These are phyloP conservation scores for Trichoderma oligosporum DNA, from an alignment of 2,329 filamentous ascomycete species.

Conservation along the genomic window DNA sequence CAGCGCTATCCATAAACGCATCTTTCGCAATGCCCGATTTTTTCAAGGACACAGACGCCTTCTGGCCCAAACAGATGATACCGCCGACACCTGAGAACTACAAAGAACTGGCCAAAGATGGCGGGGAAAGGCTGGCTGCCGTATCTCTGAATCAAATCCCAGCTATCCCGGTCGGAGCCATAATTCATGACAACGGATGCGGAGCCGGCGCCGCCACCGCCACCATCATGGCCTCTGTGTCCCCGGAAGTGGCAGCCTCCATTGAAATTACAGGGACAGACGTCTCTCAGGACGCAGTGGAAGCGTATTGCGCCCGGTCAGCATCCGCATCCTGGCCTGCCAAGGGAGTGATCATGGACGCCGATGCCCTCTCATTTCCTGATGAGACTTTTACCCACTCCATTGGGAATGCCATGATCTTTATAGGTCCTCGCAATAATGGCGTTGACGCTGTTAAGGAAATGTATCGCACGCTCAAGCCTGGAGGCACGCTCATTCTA, in stretches of 20 bases:
- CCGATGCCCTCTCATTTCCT: constrained; percentile 6
- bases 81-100: constrained; percentile 14
- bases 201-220: constrained; percentile 8
- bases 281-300: constrained; percentile 2
- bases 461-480: constrained; percentile 13
- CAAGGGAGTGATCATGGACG: constrained; percentile 7
- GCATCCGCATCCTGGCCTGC: background rate
- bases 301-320: background rate
- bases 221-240: background rate
- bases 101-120: constrained; percentile 6
- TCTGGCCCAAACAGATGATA: constrained; percentile 12
- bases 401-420: constrained; percentile 9
- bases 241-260: constrained; percentile 3
- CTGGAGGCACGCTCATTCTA: constrained; percentile 7
- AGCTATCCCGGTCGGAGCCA: constrained; percentile 7
- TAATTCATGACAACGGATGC: constrained; percentile 16
- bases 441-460: constrained; percentile 5
- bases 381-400: constrained; percentile 10
- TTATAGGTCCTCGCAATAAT: constrained; percentile 9
- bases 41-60: background rate
- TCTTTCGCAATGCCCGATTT: too few relatives aligned
- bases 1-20: background rate
- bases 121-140: constrained; percentile 6
- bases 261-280: constrained; percentile 10
- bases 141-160: constrained; percentile 7